These are phyloP conservation scores for Chaetomium sp. DNA, from an alignment of 2,329 filamentous ascomycete genomes.

Conservation along the genomic window DNA sequence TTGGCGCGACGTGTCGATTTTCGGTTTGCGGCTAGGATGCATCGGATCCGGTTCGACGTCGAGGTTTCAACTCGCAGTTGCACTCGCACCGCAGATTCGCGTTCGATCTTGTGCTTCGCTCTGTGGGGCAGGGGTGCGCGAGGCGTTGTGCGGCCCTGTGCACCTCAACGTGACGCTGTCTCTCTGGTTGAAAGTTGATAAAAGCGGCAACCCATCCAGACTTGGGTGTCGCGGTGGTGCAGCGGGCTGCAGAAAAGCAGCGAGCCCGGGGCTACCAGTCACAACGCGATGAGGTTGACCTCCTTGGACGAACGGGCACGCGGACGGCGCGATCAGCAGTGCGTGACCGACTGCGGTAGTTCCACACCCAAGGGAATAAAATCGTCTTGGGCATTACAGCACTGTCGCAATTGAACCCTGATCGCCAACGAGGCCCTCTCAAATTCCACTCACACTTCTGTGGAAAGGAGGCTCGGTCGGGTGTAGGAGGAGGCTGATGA, in stretches of 20 bases:
- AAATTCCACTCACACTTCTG: neutral
- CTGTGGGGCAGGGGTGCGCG: neutral
- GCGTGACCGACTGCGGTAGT: neutral
- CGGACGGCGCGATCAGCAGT: neutral
- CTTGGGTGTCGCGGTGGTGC: neutral
- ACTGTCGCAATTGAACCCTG: neutral
- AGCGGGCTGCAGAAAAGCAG: neutral
- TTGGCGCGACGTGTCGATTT: slow-evolving; percentile 1
- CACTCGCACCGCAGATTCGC: neutral
- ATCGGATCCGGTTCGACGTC: neutral
- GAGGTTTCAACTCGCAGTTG: neutral
- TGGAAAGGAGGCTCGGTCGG: neutral
- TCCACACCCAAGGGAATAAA: neutral
- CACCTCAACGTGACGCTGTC: slow-evolving; percentile 3
- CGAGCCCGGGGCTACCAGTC: neutral
- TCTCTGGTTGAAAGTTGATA: neutral
- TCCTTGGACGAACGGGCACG: neutral
- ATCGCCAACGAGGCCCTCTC: neutral
- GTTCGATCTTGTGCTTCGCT: slow-evolving; percentile 1
- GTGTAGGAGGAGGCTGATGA: neutral
- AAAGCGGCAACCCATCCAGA: neutral
- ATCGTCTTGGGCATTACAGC: neutral
- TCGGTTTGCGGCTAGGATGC: neutral
- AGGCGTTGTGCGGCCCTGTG: neutral
- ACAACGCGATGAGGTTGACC: neutral